phyloP scores from a whole-genome alignment of 2,329 filamentous ascomycete species.

The Fusarium scirpi region DNA sequence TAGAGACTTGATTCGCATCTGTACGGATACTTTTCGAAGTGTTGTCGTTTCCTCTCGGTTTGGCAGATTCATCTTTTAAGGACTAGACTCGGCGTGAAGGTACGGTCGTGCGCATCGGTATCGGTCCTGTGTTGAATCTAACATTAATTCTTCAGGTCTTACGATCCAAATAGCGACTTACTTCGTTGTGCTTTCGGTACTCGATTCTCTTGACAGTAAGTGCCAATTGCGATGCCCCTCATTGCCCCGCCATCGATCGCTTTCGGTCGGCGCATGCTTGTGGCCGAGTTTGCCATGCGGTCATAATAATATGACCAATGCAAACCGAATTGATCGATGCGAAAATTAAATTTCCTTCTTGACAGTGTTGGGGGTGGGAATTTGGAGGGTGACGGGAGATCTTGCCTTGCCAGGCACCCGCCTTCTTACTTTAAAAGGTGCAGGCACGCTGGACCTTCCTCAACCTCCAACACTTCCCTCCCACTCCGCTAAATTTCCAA shows the following conservation, averaged over 20 bases:
- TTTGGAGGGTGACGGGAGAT: neutral
- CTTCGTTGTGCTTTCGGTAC: slow-evolving; percentile 45
- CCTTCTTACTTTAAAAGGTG: neutral
- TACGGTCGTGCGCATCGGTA: slow-evolving; percentile 7
- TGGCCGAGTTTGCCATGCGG: neutral
- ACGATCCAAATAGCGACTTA: slow-evolving; percentile 45
- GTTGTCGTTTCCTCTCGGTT: slow-evolving; percentile 51
- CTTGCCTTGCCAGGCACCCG: neutral
- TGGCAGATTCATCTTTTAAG: slow-evolving; percentile 46
- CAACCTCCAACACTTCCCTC: neutral
- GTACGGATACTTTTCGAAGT: slow-evolving; percentile 55
- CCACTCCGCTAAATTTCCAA: neutral
- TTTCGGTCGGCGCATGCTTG: neutral
- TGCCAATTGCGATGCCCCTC: neutral
- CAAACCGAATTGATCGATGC: neutral
- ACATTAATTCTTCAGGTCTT: slow-evolving; percentile 36
- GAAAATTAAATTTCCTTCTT: neutral
- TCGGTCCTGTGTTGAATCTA: slow-evolving; percentile 1
- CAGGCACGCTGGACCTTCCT: neutral
- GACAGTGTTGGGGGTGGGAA: neutral
- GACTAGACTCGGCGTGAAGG: slow-evolving; percentile 48
- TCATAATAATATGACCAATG: neutral
- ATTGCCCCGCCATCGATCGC: neutral
- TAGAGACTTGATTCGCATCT: slow-evolving; percentile 53
- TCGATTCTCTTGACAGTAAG: slow-evolving; percentile 43